Evolutionary conservation across 768 basidiomycete species (phyloP), one percentile per base, ranked within the genome.

Genomic region (Multifurca ochricompacta): DNA sequence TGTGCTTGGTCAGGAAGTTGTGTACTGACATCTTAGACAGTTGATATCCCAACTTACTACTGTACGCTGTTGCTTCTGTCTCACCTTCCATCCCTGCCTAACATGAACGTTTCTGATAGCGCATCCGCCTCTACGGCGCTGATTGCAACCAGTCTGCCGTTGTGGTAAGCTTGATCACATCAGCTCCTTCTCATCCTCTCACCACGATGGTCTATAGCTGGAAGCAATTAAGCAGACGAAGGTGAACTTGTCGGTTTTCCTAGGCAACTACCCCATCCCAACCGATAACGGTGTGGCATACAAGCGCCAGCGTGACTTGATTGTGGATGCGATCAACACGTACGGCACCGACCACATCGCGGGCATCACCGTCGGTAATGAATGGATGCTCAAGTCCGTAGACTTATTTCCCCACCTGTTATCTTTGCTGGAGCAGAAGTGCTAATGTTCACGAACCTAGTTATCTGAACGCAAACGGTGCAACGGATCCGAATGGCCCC

Each of bases 351-450:
- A 78, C 55, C 68, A 92, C 62, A 79, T 97, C 48, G 72, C 71
- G 0, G 95, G 95, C 8, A 64, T 97, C 35, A 93, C 86, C 11
- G 93, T 96, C 31, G 93, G 95, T 31, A 95, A 96, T 65, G 92
- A 95, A 69, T 91, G 80, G 66, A 88, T 91, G 65, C 75, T 93
- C 45, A 80, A 92, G 82, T 85, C 44, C 3, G 77, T 70, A 7
- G 37, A 18, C 40, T 61, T 25, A 23, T 51, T 53, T 35, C 2
- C 41, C 8, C 32, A 25, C 21, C 10, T 25, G 14, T 6, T n/a
- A n/a, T n/a, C n/a, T n/a, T n/a, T 19, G 3, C 27, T 39, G 13
- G 9, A 18, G 25, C 41, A 3, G 4, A n/a, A 2, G 40, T 28
- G 51, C 54, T 59, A 32, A 43, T 35, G 1, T 25, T 25, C 8